Evolutionary conservation across 2,329 filamentous ascomycete genomes (phyloP), one percentile per base, ranked within the genome.

Genomic region (Fusarium sp.): DNA sequence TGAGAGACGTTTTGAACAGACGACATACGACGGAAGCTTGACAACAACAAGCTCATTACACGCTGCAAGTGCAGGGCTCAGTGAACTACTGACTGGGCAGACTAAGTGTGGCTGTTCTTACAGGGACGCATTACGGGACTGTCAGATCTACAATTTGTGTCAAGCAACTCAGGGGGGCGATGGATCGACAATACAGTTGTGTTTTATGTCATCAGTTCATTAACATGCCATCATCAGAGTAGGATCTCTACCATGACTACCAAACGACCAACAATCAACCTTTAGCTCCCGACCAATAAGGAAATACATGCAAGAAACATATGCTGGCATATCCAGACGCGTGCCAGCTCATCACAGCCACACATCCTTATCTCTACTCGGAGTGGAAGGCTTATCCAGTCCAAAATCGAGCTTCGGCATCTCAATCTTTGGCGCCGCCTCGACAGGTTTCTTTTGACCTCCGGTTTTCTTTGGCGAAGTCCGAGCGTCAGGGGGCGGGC

Each of bases 351-450:
- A 70, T 72, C 64, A 75, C 48, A 79, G 62, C 78, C 78, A 80
- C 31, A 63, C 73, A 39, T 80, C 77, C 45, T 75, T 74, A 37
- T 80, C 77, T 43, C 74, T 73, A 54, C 75, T 76, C 45, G 73
- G 73, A 43, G 66, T 68, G 42, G 72, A 70, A 50, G 74, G 71
- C 75, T 73, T 74, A 45, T 81, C 80, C 25, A 81, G 73, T 9
- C 79, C 81, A 69, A 89, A 83, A 72, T 88, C 85, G 63, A 89
- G 80, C 74, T 81, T 84, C 12, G 86, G 86, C 70, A 88, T 87
- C 70, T 90, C 89, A 67, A 92, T 80, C 78, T 85, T 88, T 14
- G 90, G 90, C 28, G 86, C 82, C 25, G 85, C 83, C 68, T 86
- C 84, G 37, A 85, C 83, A 56, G 84, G 82, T 78, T 86, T 85